Evolutionary conservation across 805 yeast species (phyloP), one percentile per base, ranked within the genome.

Genomic region (Debaryomyces prosopidis): DNA sequence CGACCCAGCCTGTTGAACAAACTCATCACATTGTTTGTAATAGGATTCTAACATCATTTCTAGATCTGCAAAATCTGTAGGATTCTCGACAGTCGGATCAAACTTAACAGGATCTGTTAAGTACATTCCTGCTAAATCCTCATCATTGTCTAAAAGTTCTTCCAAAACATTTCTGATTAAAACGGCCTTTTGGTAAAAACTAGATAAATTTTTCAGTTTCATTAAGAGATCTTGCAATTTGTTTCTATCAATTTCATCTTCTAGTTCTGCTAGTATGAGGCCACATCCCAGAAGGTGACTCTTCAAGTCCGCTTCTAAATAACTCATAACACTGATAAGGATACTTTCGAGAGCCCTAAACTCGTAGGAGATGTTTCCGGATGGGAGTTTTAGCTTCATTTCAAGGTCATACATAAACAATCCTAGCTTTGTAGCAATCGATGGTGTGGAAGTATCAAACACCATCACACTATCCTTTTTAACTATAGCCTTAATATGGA

Each of bases 401-500:
- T 87, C 94, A 44, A 91, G 66, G 63, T 91, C 97, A 63, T 89
- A 89, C 76, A 91, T 83, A 55, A 91, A 82, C 43, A 87, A 71
- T 14, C 96, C 88, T 44, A 89, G 62, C 48, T 80, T 80, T 12
- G 82, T 75, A 0, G 92, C 88, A n/a, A 82, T 77, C n/a, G 79
- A 75, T 2, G 85, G 78, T 42, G 68, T 80, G 43, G 84, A 73
- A 11, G 89, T 83, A 58, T 94, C 98, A 64, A 94, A 94, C 1
- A 94, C 77, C 67, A 87, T 77, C 8, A 94, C 95, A 50, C 77
- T 71, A 56, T 92, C 89, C 35, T 80, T 76, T 55, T 86, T 87
- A n/a, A 94, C 81, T 39, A 94, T 73, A 1, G 97, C 98, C 52
- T 94, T 86, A 40, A 94, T 89, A 61, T 91, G 94, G 32, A 94